phyloP scores from a whole-genome alignment of 768 basidiomycete genomes.

The Russula sp. region DNA sequence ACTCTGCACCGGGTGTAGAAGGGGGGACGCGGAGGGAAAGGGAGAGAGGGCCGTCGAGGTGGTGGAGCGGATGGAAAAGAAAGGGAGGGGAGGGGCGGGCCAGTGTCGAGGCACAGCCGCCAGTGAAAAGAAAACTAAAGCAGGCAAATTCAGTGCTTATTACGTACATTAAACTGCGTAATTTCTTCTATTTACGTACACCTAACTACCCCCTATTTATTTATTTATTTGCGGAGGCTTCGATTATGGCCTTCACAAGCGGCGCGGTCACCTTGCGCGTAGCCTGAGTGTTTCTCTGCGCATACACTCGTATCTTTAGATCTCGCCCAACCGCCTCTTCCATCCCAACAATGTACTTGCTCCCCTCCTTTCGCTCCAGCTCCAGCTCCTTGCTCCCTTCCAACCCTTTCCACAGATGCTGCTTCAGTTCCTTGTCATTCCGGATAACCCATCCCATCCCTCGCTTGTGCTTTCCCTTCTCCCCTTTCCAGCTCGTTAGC shows the following conservation, averaged over 20 bases:
- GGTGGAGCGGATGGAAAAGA: not conserved
- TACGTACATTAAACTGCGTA: slow-evolving; percentile 3
- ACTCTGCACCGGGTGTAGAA: not conserved
- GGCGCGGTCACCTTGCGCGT: slow-evolving; percentile 20
- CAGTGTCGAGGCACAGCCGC: no score
- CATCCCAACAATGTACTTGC: slow-evolving; percentile 23
- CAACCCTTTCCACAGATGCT: slow-evolving; percentile 49
- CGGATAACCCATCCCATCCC: slow-evolving; percentile 64
- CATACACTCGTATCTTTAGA: slow-evolving; percentile 4
- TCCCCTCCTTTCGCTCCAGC: slow-evolving; percentile 36
- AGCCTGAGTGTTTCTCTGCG: slow-evolving; percentile 16
- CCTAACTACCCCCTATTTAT: not conserved
- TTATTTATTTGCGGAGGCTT: not conserved
- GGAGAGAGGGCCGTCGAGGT: not conserved
- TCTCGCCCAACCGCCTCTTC: slow-evolving; percentile 27
- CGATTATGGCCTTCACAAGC: slow-evolving; percentile 4
- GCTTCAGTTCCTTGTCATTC: slow-evolving; percentile 35
- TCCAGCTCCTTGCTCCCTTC: slow-evolving; percentile 47
- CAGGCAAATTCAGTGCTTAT: not conserved
- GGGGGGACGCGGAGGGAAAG: not conserved
- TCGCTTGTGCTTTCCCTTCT: slow-evolving; percentile 51
- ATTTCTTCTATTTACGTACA: slow-evolving; percentile 1
- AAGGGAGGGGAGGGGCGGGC: not conserved
- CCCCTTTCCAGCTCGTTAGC: slow-evolving; percentile 62
- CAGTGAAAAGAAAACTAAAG: not conserved